Conservation (phyloP, 1,284 basidiomycete genomes). For the Grifola frondosa region DNA sequence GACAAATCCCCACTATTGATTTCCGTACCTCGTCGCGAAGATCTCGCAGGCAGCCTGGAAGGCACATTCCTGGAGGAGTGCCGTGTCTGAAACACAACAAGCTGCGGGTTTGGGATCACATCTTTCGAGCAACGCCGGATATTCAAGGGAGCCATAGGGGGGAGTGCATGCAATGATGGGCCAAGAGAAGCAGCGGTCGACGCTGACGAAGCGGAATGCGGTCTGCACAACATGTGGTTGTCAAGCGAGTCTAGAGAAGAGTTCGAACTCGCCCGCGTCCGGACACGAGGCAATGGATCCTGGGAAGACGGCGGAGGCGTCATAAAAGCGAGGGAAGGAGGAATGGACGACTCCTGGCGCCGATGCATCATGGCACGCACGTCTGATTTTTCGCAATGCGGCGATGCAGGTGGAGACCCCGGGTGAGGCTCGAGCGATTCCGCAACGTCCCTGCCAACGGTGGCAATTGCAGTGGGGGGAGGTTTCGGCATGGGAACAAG, state of each 20-base stretch:
- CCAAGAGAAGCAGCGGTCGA: conserved; percentile 12
- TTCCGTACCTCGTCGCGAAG: no score
- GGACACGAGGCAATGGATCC: no score
- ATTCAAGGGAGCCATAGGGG: conserved; percentile 10
- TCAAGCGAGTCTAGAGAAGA: conserved; percentile 5
- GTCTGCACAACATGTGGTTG: no score
- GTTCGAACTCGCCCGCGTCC: conserved; percentile 8
- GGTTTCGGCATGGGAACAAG: conserved; percentile 11
- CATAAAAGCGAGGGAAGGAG: conserved; percentile 7
- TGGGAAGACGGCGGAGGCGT: conserved; percentile 1
- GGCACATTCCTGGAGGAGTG: no score
- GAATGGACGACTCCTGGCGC: conserved; percentile 3
- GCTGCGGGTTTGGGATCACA: no score
- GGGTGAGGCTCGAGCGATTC: neutral
- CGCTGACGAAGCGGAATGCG: conserved; percentile 13
- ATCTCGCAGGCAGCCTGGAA: no score
- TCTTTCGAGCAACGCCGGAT: conserved; percentile 5
- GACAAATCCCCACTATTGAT: no score
- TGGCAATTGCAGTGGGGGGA: conserved; percentile 8
- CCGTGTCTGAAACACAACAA: no score
- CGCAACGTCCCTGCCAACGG: neutral
- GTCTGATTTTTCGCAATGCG: neutral
- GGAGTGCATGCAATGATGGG: neutral
- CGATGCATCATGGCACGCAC: neutral
- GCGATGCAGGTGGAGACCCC: conserved; percentile 1